Conservation (phyloP, 495 filamentous ascomycete species). For the Hypoxylon fragiforme region DNA sequence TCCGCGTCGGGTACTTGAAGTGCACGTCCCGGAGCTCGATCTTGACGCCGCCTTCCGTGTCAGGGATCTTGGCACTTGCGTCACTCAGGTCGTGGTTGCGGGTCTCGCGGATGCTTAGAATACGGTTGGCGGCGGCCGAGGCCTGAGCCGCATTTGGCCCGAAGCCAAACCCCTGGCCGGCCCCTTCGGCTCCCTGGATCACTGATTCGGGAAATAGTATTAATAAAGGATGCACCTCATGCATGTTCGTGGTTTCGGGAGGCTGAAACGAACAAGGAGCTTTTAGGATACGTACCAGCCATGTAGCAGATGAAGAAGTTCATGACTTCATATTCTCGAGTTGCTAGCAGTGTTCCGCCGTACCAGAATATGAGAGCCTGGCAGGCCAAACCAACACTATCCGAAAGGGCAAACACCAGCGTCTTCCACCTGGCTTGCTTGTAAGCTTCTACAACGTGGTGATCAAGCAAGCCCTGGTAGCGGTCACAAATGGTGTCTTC, state of each 20-base stretch:
- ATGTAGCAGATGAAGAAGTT: conserved; percentile 52
- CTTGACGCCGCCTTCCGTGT: conserved; percentile 49
- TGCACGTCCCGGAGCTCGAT: conserved; percentile 64
- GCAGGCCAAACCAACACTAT: conserved; percentile 47
- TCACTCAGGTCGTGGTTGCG: conserved; percentile 22
- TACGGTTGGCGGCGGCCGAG: conserved; percentile 48
- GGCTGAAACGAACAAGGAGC: background rate
- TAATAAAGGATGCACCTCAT: too few species aligned
- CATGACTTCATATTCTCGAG: conserved; percentile 42
- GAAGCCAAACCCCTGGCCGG: conserved; percentile 51
- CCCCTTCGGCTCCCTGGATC: conserved; percentile 50
- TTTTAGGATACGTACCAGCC: conserved; percentile 34
- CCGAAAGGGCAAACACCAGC: conserved; percentile 52
- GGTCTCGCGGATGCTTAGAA: conserved; percentile 46
- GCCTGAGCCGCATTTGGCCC: conserved; percentile 56
- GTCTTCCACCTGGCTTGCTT: conserved; percentile 48
- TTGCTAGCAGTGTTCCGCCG: conserved; percentile 45
- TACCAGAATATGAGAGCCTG: conserved; percentile 58
- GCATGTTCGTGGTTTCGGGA: too few species aligned
- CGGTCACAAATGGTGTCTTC: conserved; percentile 57
- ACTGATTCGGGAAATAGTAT: conserved; percentile 17
- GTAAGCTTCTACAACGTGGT: conserved; percentile 46
- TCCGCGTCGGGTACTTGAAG: conserved; percentile 64
- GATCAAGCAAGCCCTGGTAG: conserved; percentile 43
- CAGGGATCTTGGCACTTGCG: conserved; percentile 25